A percentile compares a stretch with the other conserved stretches of the same genome.
Evolutionary conservation across 805 yeast genomes (phyloP).

Genomic region (Candida taoyuanica): DNA sequence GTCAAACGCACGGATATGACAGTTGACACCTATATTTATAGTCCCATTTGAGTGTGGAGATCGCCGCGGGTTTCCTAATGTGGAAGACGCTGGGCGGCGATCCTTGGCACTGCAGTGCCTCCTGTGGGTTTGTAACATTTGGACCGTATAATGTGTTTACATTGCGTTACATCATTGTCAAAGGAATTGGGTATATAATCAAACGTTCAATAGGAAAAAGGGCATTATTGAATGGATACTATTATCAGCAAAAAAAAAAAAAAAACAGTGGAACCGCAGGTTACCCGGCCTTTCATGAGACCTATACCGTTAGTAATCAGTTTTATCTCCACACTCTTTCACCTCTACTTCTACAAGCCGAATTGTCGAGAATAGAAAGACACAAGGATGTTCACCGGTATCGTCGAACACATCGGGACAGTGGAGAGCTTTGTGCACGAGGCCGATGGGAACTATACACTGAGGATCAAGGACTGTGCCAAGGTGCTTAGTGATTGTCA

Average conservation of each 20-base stretch:
- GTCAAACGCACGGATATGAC: not conserved
- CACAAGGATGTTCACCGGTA: conserved; percentile 78
- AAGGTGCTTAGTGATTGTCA: conserved; percentile 73
- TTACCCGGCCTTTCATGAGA: not conserved
- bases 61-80: not conserved
- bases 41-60: not conserved
- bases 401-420: conserved; percentile 79
- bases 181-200: no score
- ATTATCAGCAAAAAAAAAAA: no score
- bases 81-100: not conserved
- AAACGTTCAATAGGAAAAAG: no score
- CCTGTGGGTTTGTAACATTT: no score
- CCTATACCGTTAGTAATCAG: not conserved
- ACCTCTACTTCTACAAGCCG: not conserved
- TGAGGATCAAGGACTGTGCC: conserved; percentile 58
- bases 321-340: not conserved
- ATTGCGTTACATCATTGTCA: no score
- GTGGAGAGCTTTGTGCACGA: conserved; percentile 50
- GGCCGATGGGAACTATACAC: conserved; percentile 76
- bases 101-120: no score
- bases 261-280: not conserved
- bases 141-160: no score
- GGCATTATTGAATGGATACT: no score
- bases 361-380: not conserved
- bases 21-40: not conserved